Evolutionary conservation across 306 rosid species (phyloP).

Genomic region (Inga laurina): DNA sequence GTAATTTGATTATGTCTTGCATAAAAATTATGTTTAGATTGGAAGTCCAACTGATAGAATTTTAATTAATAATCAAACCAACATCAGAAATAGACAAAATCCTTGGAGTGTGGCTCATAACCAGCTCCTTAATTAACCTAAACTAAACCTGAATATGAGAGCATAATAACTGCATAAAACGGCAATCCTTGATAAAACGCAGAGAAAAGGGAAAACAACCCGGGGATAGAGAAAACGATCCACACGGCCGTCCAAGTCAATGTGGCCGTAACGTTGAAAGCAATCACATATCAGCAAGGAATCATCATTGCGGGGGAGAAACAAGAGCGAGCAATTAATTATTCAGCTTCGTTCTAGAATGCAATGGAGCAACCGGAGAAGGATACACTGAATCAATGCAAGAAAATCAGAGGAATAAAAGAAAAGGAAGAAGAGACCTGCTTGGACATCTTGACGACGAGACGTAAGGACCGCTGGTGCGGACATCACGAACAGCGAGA

Average conservation of each 20-base stretch:
- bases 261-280: not conserved
- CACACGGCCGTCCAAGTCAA: no score
- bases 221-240: no score
- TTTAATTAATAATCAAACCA: no score
- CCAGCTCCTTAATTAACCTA: not conserved
- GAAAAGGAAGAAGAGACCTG: constrained; percentile 47
- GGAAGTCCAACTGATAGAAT: no score
- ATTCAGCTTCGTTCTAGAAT: not conserved
- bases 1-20: not conserved
- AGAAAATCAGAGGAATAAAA: not conserved
- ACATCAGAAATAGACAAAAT: not conserved
- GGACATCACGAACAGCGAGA: constrained; percentile 94
- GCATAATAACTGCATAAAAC: not conserved
- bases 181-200: not conserved
- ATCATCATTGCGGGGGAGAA: not conserved
- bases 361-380: no score
- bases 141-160: not conserved
- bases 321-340: not conserved
- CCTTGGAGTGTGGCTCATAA: not conserved
- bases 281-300: not conserved
- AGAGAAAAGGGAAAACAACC: not conserved
- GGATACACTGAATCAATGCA: not conserved
- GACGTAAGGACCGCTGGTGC: constrained; percentile 87
- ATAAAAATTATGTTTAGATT: not conserved
- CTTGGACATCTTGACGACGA: constrained; percentile 65